These are phyloP conservation scores for Gyromitra esculenta DNA, from an alignment of 2,329 filamentous ascomycete genomes.

Conservation along the genomic window DNA sequence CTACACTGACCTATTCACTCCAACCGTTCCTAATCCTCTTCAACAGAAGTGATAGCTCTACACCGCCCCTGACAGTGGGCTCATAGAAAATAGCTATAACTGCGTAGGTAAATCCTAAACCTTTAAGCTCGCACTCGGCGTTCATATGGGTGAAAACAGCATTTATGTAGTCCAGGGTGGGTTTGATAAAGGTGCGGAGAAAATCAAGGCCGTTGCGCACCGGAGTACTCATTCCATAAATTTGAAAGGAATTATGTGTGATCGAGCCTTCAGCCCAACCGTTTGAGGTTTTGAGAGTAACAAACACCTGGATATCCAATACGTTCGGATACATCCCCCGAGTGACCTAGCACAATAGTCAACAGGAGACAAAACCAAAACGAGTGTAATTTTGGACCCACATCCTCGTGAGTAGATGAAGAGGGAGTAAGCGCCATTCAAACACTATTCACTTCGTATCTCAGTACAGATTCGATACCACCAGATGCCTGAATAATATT, in stretches of 20 bases:
- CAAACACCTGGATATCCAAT: slow-evolving; percentile 7
- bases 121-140: background rate
- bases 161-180: background rate
- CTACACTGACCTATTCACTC: background rate
- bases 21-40: background rate
- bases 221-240: background rate
- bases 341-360: background rate
- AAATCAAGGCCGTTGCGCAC: background rate
- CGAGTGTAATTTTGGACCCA: background rate
- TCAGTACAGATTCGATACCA: background rate
- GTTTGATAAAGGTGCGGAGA: background rate
- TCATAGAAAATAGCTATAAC: background rate
- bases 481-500: background rate
- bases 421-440: background rate
- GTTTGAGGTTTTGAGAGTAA: background rate
- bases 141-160: background rate
- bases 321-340: background rate
- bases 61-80: background rate
- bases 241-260: background rate
- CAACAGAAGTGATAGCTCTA: background rate
- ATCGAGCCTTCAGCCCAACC: background rate
- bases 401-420: background rate
- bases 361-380: background rate
- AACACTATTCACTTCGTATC: background rate
- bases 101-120: background rate